phyloP scores from a whole-genome alignment of 2,329 filamentous ascomycete genomes.

The Conoideocrella luteorostrata region DNA sequence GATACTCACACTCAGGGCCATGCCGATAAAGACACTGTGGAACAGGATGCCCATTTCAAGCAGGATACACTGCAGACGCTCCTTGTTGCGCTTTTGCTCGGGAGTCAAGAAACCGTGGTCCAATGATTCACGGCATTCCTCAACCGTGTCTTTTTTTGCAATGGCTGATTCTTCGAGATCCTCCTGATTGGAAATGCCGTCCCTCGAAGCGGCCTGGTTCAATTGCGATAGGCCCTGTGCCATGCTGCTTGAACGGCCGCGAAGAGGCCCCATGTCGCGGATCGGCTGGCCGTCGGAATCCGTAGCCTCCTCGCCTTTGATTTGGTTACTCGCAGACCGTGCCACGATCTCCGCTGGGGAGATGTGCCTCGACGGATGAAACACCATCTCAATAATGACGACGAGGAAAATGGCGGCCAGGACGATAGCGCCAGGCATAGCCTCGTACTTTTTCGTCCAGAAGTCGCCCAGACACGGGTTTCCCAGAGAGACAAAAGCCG shows the following conservation, averaged over 20 bases:
- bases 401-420: constrained; percentile 75
- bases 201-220: constrained; percentile 11
- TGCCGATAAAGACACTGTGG: constrained; percentile 70
- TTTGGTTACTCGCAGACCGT: background rate
- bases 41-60: constrained; percentile 66
- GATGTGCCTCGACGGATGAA: constrained; percentile 36
- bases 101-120: constrained; percentile 25
- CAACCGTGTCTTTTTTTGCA: background rate
- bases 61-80: constrained; percentile 69
- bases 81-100: constrained; percentile 54
- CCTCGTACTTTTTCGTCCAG: constrained; percentile 68
- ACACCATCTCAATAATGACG: constrained; percentile 70
- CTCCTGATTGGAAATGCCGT: constrained; percentile 4
- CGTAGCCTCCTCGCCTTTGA: background rate
- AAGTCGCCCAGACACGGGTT: constrained; percentile 65
- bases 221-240: constrained; percentile 25
- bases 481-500: constrained; percentile 56
- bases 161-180: background rate
- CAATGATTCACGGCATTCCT: background rate
- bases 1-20: constrained; percentile 73
- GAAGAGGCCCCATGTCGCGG: constrained; percentile 26
- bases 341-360: constrained; percentile 11
- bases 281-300: constrained; percentile 15
- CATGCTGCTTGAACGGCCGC: constrained; percentile 28
- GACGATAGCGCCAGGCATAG: constrained; percentile 73